These are phyloP conservation scores for Aspergillus ruber DNA, from an alignment of 2,329 filamentous ascomycete genomes.

Conservation along the genomic window DNA sequence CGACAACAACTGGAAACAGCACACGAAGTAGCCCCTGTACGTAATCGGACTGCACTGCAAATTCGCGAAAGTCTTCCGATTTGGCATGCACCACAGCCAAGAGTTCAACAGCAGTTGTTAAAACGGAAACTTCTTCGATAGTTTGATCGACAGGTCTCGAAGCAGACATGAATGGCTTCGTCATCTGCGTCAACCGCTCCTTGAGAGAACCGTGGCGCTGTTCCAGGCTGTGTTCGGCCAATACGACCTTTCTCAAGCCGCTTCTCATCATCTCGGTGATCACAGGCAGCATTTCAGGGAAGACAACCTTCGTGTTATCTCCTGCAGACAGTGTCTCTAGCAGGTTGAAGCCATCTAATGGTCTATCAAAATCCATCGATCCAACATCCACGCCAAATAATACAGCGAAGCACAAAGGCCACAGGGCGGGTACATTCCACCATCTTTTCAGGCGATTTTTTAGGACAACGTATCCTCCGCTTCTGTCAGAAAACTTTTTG, in stretches of 20 bases:
- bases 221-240: constrained; percentile 53
- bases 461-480: constrained; percentile 82
- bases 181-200: constrained; percentile 5
- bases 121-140: constrained; percentile 55
- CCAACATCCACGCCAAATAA: constrained; percentile 79
- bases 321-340: constrained; percentile 60
- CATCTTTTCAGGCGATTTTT: constrained; percentile 73
- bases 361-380: constrained; percentile 63
- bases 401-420: constrained; percentile 83
- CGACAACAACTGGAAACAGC: constrained; percentile 82
- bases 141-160: constrained; percentile 22
- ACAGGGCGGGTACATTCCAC: constrained; percentile 80
- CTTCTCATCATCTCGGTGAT: constrained; percentile 83
- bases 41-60: constrained; percentile 72
- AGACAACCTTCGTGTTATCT: constrained; percentile 59
- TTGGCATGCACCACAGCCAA: constrained; percentile 70
- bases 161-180: constrained; percentile 10
- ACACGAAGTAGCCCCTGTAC: constrained; percentile 70
- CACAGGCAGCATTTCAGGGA: constrained; percentile 71
- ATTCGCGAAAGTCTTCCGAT: constrained; percentile 74
- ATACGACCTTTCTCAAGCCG: constrained; percentile 61
- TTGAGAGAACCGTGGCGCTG: constrained; percentile 3
- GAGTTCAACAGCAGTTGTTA: constrained; percentile 73
- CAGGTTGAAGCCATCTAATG: constrained; percentile 68
- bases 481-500: constrained; percentile 77